Percentiles rank a stretch among this genome's conserved stretches.
These are phyloP conservation scores for Psidium guajava DNA, from an alignment of 345 rosid species.

Conservation along the genomic window DNA sequence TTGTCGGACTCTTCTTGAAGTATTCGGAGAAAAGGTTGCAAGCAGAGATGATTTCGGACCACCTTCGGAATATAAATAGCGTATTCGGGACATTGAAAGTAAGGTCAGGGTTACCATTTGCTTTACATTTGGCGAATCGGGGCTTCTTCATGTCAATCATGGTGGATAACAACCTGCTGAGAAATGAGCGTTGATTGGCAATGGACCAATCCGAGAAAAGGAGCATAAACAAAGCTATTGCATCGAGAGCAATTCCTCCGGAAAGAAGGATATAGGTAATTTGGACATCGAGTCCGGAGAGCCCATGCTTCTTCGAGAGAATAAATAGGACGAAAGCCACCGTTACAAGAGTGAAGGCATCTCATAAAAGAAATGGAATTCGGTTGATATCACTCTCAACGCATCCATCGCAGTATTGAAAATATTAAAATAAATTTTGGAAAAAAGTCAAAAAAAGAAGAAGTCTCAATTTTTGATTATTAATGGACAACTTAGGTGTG, in stretches of 20 bases:
- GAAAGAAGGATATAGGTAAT: background rate
- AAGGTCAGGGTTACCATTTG: rapidly evolving
- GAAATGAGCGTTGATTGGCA: background rate
- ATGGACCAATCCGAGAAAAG: background rate
- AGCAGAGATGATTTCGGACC: background rate
- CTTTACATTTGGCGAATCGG: rapidly evolving
- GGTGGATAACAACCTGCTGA: rapidly evolving
- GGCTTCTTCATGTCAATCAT: rapidly evolving
- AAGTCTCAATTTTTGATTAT: no score
- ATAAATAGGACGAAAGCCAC: background rate
- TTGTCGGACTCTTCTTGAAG: background rate
- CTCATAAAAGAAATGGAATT: background rate
- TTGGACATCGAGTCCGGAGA: background rate
- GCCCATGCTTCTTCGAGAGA: background rate
- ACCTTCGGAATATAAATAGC: background rate
- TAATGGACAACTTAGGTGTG: no score
- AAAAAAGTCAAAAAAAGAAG: no score
- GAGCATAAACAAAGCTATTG: background rate
- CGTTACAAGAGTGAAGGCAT: rapidly evolving
- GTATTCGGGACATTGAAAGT: background rate
- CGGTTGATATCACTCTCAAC: rapidly evolving
- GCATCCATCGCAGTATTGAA: background rate
- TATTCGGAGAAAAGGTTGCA: background rate
- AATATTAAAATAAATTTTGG: no score
- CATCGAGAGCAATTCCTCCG: background rate